Conservation (phyloP, 75 land plant genomes). For the Isoetes taiwanensis region DNA sequence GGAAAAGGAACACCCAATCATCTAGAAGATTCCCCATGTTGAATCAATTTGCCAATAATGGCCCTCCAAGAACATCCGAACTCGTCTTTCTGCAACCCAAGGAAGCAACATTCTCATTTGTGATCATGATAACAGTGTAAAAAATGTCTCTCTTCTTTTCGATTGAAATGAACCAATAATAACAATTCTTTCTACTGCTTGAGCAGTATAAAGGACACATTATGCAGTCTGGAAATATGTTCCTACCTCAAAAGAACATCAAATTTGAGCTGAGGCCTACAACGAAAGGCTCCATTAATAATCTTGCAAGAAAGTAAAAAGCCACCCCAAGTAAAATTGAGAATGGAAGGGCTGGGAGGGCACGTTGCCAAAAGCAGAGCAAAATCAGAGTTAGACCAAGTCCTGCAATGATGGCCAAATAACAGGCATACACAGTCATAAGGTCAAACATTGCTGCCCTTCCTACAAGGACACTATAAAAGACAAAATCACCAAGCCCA, state of each 20-base stretch:
- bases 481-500: conserved; percentile 79
- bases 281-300: conserved; percentile 76
- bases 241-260: conserved; percentile 54
- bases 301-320: conserved; percentile 64
- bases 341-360: conserved; percentile 77
- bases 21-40: too few species aligned
- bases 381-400: conserved; percentile 65
- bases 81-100: too few species aligned
- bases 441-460: conserved; percentile 88
- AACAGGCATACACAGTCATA: conserved; percentile 83
- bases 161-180: too few species aligned
- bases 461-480: conserved; percentile 80
- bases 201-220: too few species aligned
- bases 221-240: too few species aligned
- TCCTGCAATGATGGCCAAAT: conserved; percentile 71
- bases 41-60: too few species aligned
- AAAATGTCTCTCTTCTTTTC: too few species aligned
- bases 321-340: conserved; percentile 57
- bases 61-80: too few species aligned
- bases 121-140: too few species aligned
- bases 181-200: too few species aligned
- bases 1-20: too few species aligned
- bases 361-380: conserved; percentile 43
- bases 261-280: conserved; percentile 48
- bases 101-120: too few species aligned